These are phyloP conservation scores for Wallacemonas sp. DNA, from an alignment of 208 protist genomes.

Conservation along the genomic window DNA sequence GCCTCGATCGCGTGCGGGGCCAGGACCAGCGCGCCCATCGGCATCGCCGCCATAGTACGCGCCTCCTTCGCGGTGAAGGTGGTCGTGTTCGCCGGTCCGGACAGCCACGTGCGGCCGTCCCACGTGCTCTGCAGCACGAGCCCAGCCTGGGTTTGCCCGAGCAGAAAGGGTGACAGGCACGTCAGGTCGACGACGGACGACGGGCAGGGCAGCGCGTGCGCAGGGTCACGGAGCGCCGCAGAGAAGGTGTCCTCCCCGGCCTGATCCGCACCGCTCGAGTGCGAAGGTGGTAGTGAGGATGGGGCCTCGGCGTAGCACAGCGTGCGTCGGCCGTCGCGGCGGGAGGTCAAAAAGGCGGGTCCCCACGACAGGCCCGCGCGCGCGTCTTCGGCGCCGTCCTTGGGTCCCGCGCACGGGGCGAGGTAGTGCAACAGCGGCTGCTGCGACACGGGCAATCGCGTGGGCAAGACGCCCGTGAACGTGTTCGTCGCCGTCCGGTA, in stretches of 20 bases:
- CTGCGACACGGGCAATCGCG: neutral
- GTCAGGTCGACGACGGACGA: constrained; percentile 24
- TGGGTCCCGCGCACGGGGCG: too few species aligned
- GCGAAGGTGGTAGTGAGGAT: too few species aligned
- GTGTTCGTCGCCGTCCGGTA: neutral
- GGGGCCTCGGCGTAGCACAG: constrained; percentile 7
- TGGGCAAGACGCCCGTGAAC: neutral
- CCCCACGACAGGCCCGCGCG: neutral
- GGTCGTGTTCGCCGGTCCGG: constrained; percentile 14
- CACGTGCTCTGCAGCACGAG: constrained; percentile 11
- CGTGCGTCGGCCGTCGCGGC: neutral
- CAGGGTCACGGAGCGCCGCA: neutral
- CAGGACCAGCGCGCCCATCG: constrained; percentile 22
- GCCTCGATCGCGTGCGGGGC: constrained; percentile 20
- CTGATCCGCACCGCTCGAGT: neutral
- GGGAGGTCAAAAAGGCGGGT: neutral
- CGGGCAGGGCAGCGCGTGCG: constrained; percentile 1
- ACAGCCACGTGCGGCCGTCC: constrained; percentile 10
- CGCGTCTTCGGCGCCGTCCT: neutral
- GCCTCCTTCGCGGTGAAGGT: constrained; percentile 20
- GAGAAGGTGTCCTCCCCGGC: neutral
- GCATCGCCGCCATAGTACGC: constrained; percentile 3
- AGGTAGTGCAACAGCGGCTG: constrained; percentile 5
- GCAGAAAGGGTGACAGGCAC: constrained; percentile 23
- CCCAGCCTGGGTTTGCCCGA: constrained; percentile 16